These are phyloP conservation scores for Fusarium miscanthi DNA, from an alignment of 2,329 filamentous ascomycete species.

Conservation along the genomic window DNA sequence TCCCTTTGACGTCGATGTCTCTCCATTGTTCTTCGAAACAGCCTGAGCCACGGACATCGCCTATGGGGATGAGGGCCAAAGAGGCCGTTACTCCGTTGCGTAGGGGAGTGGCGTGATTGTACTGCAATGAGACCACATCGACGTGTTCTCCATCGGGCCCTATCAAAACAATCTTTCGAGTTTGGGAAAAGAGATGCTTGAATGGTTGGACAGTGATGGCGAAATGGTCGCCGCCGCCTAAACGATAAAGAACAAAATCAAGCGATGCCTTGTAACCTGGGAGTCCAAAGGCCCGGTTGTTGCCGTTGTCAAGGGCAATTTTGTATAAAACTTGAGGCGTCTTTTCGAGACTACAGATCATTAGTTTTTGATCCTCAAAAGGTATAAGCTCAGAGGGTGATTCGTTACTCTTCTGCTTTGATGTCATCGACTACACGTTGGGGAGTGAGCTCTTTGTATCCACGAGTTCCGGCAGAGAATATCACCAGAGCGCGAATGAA, in stretches of 20 bases:
- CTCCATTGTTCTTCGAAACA: slow-evolving; percentile 55
- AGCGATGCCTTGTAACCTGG: slow-evolving; percentile 30
- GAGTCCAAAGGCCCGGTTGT: slow-evolving; percentile 24
- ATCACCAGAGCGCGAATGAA: background rate
- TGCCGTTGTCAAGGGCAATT: slow-evolving; percentile 18
- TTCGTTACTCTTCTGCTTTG: slow-evolving; percentile 15
- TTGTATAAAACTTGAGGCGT: slow-evolving; percentile 3
- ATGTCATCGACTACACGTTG: slow-evolving; percentile 12
- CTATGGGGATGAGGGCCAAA: slow-evolving; percentile 49
- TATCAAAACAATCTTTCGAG: background rate
- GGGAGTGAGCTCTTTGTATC: slow-evolving; percentile 14
- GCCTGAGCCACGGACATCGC: slow-evolving; percentile 48
- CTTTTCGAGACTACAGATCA: background rate
- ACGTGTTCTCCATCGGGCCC: slow-evolving; percentile 10
- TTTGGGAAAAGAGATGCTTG: slow-evolving; percentile 24
- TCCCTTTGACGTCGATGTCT: slow-evolving; percentile 53
- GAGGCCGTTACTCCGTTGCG: slow-evolving; percentile 47
- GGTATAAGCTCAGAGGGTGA: accelerated
- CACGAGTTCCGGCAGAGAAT: background rate
- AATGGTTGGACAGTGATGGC: slow-evolving; percentile 22
- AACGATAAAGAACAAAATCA: slow-evolving; percentile 5
- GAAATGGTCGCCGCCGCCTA: slow-evolving; percentile 1
- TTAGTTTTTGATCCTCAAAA: background rate
- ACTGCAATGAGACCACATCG: slow-evolving; percentile 49
- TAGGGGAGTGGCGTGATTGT: slow-evolving; percentile 54